Evolutionary conservation across 2,329 filamentous ascomycete genomes (phyloP).

Genomic region (Orbilia blumenaviensis): DNA sequence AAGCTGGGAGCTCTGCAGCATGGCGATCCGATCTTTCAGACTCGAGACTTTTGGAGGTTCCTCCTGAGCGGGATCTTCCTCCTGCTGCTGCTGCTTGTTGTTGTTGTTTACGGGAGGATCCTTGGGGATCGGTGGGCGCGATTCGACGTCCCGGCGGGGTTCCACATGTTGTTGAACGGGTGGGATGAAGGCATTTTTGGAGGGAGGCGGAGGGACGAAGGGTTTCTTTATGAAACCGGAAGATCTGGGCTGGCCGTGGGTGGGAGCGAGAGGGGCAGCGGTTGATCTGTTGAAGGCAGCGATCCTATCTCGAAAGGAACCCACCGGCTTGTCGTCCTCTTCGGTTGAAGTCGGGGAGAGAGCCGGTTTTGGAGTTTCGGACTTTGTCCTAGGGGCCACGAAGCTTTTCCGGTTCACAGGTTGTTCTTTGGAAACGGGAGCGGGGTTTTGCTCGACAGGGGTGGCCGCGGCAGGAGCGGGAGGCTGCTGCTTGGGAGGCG

Average conservation of each 20-base stretch:
- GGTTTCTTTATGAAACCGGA: constrained; percentile 90
- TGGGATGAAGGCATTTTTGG: constrained; percentile 88
- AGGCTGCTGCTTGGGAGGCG: not conserved
- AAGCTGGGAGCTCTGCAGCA: constrained; percentile 90
- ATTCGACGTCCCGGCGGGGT: constrained; percentile 85
- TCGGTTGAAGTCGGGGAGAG: constrained; percentile 30
- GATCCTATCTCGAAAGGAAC: constrained; percentile 92
- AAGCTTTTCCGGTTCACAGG: constrained; percentile 38
- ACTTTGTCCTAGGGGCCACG: constrained; percentile 52
- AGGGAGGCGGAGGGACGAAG: constrained; percentile 93
- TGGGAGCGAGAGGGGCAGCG: constrained; percentile 82
- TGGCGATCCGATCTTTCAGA: constrained; percentile 91
- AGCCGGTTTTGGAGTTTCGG: constrained; percentile 51
- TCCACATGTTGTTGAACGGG: constrained; percentile 75
- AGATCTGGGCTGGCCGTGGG: constrained; percentile 71
- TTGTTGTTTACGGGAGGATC: constrained; percentile 45
- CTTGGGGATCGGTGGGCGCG: constrained; percentile 18
- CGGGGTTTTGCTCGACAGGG: constrained; percentile 17
- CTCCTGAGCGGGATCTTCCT: constrained; percentile 66
- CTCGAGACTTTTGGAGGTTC: constrained; percentile 91
- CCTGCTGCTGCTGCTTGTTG: no score
- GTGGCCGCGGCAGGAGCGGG: not conserved
- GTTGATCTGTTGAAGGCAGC: constrained; percentile 94
- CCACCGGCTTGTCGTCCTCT: constrained; percentile 44
- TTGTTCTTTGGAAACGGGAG: not conserved